Conservation (phyloP, 176 grass and related monocot species). For the Cenchrus fungigraminus region DNA sequence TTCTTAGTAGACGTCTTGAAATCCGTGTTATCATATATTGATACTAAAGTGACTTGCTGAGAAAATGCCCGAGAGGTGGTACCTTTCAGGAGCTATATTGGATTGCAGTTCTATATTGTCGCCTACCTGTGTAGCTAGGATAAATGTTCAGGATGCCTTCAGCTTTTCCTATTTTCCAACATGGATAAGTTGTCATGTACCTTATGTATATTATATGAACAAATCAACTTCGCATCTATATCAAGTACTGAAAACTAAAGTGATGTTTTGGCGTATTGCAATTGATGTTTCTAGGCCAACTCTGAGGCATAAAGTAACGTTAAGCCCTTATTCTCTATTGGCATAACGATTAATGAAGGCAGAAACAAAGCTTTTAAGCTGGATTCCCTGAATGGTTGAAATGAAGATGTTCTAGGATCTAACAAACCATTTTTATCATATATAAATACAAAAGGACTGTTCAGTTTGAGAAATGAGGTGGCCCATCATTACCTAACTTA, state of each 20-base stretch:
- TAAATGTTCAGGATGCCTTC: slow-evolving; percentile 18
- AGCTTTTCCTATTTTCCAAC: slow-evolving; percentile 23
- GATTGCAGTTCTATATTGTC: slow-evolving; percentile 14
- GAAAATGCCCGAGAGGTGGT: slow-evolving; percentile 11
- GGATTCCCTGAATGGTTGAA: neutral
- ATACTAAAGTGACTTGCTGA: slow-evolving; percentile 29
- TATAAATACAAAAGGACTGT: neutral
- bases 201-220: slow-evolving; percentile 41
- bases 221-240: neutral
- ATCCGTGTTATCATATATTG: slow-evolving; percentile 24
- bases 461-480: too few relatives aligned
- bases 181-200: slow-evolving; percentile 14
- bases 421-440: neutral
- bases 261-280: neutral
- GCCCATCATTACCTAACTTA: too few relatives aligned
- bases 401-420: neutral
- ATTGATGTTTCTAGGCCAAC: neutral
- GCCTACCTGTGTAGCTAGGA: slow-evolving; percentile 22
- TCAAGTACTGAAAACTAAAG: neutral
- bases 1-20: slow-evolving; percentile 29
- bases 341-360: neutral
- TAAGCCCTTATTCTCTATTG: neutral
- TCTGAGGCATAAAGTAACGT: neutral
- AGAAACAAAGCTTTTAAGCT: neutral
- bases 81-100: slow-evolving; percentile 22